Percentiles rank a stretch among this genome's conserved stretches.
These are phyloP conservation scores for Peterozyma xylosa DNA, from an alignment of 805 yeast species.

Conservation along the genomic window DNA sequence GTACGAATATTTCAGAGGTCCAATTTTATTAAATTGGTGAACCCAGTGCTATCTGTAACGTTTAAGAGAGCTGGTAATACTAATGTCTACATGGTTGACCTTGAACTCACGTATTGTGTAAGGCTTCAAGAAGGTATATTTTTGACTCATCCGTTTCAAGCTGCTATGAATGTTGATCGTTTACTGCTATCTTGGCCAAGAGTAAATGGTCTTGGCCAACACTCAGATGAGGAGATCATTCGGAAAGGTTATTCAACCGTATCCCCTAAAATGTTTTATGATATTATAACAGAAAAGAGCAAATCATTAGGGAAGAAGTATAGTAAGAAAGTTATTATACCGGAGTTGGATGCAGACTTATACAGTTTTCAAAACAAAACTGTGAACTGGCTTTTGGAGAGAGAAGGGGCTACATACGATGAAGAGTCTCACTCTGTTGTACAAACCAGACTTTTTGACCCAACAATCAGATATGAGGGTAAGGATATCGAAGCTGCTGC, in stretches of 20 bases:
- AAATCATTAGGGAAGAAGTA: conserved; percentile 9
- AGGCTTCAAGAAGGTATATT: conserved; percentile 4
- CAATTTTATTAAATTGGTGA: background rate
- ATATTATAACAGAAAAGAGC: conserved; percentile 36
- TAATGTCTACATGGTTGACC: background rate
- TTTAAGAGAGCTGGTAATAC: background rate
- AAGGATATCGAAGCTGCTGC: conserved; percentile 12
- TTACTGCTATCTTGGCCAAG: background rate
- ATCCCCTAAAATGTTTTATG: conserved; percentile 38
- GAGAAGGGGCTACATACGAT: conserved; percentile 37
- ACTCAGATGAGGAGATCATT: background rate
- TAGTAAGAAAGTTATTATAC: conserved; percentile 20
- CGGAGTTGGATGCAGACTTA: conserved; percentile 35
- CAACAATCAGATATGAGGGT: conserved; percentile 3
- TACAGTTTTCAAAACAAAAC: conserved; percentile 47
- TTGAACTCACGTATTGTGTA: background rate
- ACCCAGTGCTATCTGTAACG: background rate
- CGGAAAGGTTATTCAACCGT: conserved; percentile 5
- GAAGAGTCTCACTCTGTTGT: conserved; percentile 17
- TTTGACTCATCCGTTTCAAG: conserved; percentile 3
- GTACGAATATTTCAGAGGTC: conserved; percentile 4
- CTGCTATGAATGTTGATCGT: background rate
- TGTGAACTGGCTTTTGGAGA: conserved; percentile 46
- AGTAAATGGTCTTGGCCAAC: background rate
- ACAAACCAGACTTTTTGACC: conserved; percentile 14